Conservation (phyloP, 1,284 basidiomycete genomes). For the Boletus semigastroideus region DNA sequence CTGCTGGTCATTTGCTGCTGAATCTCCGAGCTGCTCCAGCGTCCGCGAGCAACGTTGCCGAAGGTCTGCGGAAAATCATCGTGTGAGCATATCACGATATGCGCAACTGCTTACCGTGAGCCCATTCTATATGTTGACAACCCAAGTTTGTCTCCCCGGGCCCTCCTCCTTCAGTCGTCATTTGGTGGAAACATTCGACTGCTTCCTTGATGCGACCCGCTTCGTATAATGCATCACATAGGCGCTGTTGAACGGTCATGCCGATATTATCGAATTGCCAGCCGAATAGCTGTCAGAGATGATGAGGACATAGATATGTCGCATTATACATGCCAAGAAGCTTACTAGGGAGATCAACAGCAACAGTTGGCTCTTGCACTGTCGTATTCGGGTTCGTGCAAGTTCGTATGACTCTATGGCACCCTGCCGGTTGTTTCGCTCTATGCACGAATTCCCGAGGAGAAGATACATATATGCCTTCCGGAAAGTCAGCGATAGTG, state of each 20-base stretch:
- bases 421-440: neutral
- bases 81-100: neutral
- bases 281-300: neutral
- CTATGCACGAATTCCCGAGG: neutral
- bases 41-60: neutral
- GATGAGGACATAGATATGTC: neutral
- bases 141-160: no score
- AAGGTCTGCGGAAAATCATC: neutral
- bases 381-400: neutral
- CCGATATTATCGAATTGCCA: neutral
- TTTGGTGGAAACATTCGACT: neutral
- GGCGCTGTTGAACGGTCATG: neutral
- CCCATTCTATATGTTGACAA: neutral
- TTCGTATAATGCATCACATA: neutral
- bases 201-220: neutral
- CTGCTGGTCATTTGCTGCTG: neutral
- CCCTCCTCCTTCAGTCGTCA: neutral
- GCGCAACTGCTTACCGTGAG: neutral
- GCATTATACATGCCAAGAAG: neutral
- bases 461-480: neutral
- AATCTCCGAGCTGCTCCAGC: neutral
- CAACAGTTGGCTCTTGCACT: neutral
- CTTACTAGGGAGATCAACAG: neutral
- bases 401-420: neutral
- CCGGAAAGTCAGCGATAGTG: neutral